Percentiles rank a stretch among this genome's conserved stretches.
phyloP scores from a whole-genome alignment of 140 eudicot species.

The Flaveria floridana region DNA sequence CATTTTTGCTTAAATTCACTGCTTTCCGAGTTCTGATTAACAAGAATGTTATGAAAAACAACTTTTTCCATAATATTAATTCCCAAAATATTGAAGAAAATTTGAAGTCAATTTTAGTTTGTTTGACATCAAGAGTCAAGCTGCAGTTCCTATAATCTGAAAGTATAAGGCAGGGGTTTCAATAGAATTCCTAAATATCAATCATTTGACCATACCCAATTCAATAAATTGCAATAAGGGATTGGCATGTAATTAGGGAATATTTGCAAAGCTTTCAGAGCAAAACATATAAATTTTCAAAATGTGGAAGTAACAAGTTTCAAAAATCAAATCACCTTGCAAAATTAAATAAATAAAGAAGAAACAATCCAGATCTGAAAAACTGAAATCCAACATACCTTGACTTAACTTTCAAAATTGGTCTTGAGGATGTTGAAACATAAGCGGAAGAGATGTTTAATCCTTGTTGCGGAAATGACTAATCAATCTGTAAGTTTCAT shows the following conservation, averaged over 20 bases:
- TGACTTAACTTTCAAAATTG: no score
- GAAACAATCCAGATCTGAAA: not conserved
- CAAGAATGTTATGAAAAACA: not conserved
- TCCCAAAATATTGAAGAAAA: not conserved
- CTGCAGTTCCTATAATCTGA: not conserved
- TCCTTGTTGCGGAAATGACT: conserved; percentile 35
- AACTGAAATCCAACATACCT: not conserved
- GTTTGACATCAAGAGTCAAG: not conserved
- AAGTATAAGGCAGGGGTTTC: not conserved
- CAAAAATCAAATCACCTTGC: not conserved
- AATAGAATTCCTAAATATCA: not conserved
- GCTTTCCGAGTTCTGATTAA: not conserved
- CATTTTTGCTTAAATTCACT: not conserved
- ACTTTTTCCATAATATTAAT: not conserved
- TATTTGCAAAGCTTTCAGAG: not conserved
- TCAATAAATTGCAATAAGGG: not conserved
- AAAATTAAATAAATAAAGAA: no score
- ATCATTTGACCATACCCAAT: not conserved
- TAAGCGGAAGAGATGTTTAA: conserved; percentile 42
- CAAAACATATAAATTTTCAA: not conserved
- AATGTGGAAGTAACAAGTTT: not conserved
- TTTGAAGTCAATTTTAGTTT: not conserved
- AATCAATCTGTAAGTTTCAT: conserved; percentile 45
- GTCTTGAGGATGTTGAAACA: not conserved
- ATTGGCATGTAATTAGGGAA: not conserved